Evolutionary conservation across 2,329 filamentous ascomycete genomes (phyloP).

Genomic region (Beauveria asiatica): DNA sequence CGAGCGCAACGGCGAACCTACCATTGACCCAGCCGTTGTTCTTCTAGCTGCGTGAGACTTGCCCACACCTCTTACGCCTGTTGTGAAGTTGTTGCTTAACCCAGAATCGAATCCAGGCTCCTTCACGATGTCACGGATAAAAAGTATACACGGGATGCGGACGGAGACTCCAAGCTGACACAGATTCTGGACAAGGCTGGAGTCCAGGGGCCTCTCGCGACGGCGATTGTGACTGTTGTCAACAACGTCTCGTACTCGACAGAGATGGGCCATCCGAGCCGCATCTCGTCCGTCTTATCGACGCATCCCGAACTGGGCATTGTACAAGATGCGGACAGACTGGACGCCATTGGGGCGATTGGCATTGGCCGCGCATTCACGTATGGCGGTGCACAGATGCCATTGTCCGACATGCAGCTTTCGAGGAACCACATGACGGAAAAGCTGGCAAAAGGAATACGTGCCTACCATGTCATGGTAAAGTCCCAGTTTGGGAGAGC

Average conservation of each 20-base stretch:
- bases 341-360: conserved; percentile 83
- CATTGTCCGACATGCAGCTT: conserved; percentile 55
- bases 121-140: conserved; percentile 85
- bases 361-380: conserved; percentile 61
- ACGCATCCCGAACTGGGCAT: conserved; percentile 56
- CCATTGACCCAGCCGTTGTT: background rate
- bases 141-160: conserved; percentile 61
- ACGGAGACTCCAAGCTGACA: conserved; percentile 49
- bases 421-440: conserved; percentile 58
- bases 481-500: background rate
- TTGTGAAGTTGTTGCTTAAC: background rate
- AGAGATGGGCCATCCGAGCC: conserved; percentile 57
- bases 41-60: background rate
- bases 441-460: conserved; percentile 49
- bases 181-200: conserved; percentile 48
- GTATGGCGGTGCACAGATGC: conserved; percentile 58
- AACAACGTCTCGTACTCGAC: conserved; percentile 69
- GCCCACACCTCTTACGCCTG: background rate
- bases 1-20: conserved; percentile 27
- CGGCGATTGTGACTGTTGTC: conserved; percentile 62
- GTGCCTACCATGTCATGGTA: background rate
- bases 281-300: conserved; percentile 49
- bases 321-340: conserved; percentile 84
- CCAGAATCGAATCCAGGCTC: conserved; percentile 49
- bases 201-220: conserved; percentile 48